A percentile compares a stretch with the other conserved stretches of the same genome.
Evolutionary conservation across 257 asterid genomes (phyloP).

Genomic region (Nicotiana paniculata): DNA sequence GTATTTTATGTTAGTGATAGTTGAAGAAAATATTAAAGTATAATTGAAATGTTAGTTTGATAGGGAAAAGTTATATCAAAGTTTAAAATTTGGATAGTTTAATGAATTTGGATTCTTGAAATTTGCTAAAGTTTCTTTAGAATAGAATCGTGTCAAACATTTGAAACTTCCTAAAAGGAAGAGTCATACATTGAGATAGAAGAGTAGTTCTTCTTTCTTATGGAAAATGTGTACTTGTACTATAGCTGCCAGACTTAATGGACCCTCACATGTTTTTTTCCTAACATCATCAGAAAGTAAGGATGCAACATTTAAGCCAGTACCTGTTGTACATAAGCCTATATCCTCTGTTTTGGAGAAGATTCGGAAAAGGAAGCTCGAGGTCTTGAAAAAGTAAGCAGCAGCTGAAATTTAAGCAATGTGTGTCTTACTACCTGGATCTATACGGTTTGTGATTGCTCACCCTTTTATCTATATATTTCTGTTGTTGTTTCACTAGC

Average conservation of each 20-base stretch:
- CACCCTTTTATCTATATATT: not conserved
- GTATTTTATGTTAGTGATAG: not conserved
- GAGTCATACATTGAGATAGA: not conserved
- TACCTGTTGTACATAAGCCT: conserved; percentile 63
- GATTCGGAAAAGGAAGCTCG: conserved; percentile 86
- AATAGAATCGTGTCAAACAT: not conserved
- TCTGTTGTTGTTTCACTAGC: conserved; percentile 19
- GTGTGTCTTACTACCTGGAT: not conserved
- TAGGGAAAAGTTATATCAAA: not conserved
- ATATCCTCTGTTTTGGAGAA: conserved; percentile 82
- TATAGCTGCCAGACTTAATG: not conserved
- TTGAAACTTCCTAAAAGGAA: not conserved
- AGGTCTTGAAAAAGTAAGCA: conserved; percentile 55
- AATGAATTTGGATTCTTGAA: not conserved
- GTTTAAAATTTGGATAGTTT: not conserved
- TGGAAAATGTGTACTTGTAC: not conserved
- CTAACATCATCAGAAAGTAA: conserved; percentile 46
- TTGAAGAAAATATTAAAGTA: not conserved
- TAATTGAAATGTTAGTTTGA: not conserved
- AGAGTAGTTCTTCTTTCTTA: not conserved
- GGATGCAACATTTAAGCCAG: conserved; percentile 66
- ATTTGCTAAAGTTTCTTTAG: not conserved
- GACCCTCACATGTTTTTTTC: not conserved
- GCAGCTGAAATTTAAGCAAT: not conserved
- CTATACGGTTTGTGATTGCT: not conserved